These are phyloP conservation scores for Cladosporium phlei DNA, from an alignment of 2,329 filamentous ascomycete species.

Conservation along the genomic window DNA sequence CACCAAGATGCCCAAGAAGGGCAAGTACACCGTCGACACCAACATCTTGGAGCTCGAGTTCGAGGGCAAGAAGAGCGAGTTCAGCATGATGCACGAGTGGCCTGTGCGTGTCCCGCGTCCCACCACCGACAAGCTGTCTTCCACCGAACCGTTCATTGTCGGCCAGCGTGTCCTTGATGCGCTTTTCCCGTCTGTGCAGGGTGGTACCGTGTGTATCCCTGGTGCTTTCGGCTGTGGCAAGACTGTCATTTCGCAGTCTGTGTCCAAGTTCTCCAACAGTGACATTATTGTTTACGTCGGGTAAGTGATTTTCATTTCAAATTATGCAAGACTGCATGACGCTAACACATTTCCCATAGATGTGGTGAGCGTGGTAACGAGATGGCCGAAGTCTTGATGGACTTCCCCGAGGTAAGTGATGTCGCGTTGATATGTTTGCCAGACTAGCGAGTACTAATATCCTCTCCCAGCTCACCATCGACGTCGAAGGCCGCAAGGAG, in stretches of 20 bases:
- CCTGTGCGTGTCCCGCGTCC: slow-evolving; percentile 94
- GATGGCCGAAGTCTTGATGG: slow-evolving; percentile 99
- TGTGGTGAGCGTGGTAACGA: slow-evolving; percentile 94
- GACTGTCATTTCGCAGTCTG: slow-evolving; percentile 96
- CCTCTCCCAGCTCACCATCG: slow-evolving; percentile 67
- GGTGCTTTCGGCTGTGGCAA: slow-evolving; percentile 98
- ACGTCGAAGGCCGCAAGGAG: slow-evolving; percentile 89
- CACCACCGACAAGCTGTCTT: slow-evolving; percentile 83
- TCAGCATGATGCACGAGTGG: slow-evolving; percentile 98
- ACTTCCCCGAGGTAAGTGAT: slow-evolving; percentile 74
- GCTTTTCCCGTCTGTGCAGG: slow-evolving; percentile 92
- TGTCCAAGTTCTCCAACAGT: slow-evolving; percentile 99
- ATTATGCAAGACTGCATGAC: too few relatives aligned
- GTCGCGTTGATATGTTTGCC: background rate
- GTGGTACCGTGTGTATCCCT: slow-evolving; percentile 95
- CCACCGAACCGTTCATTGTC: slow-evolving; percentile 87
- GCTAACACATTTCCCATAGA: too few relatives aligned
- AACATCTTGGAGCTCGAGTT: slow-evolving; percentile 46
- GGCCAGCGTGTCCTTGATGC: slow-evolving; percentile 95
- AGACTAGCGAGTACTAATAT: slow-evolving; percentile 18
- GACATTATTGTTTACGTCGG: slow-evolving; percentile 99
- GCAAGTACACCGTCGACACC: slow-evolving; percentile 68
- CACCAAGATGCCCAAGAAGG: slow-evolving; percentile 82
- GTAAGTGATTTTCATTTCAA: too few relatives aligned
- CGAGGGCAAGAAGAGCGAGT: slow-evolving; percentile 50